Evolutionary conservation across 257 asterid genomes (phyloP).

Genomic region (Cynanchum wilfordii): DNA sequence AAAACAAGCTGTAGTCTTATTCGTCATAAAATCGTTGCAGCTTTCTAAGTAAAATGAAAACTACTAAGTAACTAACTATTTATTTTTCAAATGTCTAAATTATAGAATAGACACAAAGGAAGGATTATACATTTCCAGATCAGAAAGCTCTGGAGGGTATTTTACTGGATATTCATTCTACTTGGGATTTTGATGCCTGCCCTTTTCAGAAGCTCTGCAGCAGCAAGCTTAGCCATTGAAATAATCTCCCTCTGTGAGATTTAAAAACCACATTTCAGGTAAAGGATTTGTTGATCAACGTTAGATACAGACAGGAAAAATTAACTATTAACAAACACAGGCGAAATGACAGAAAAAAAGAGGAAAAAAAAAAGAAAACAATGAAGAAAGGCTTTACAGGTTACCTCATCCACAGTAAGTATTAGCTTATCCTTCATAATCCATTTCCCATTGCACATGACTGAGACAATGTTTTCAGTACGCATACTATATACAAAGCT

Average conservation of each 20-base stretch:
- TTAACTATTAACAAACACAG: not conserved
- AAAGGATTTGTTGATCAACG: not conserved
- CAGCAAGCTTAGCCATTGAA: constrained; percentile 45
- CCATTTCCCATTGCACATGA: constrained; percentile 78
- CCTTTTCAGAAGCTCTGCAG: constrained; percentile 47
- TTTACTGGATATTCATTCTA: constrained; percentile 45
- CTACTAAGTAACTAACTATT: too few relatives aligned
- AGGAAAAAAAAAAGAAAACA: not conserved
- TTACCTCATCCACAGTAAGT: constrained; percentile 56
- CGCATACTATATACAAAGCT: constrained; percentile 81
- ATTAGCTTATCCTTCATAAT: constrained; percentile 61
- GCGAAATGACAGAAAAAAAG: not conserved
- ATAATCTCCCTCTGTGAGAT: constrained; percentile 41
- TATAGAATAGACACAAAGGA: not conserved
- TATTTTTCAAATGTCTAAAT: not conserved
- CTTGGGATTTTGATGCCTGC: constrained; percentile 52
- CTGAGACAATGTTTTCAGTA: constrained; percentile 55
- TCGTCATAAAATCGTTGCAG: too few relatives aligned
- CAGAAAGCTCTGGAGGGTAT: too few relatives aligned
- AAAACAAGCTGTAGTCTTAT: too few relatives aligned
- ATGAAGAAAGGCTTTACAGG: not conserved
- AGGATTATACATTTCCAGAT: not conserved
- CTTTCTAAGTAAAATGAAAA: too few relatives aligned
- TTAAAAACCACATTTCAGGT: not conserved
- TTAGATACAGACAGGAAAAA: not conserved